Evolutionary conservation across 352 stramenopile genomes (phyloP).

Genomic region (Pythium insidiosum): DNA sequence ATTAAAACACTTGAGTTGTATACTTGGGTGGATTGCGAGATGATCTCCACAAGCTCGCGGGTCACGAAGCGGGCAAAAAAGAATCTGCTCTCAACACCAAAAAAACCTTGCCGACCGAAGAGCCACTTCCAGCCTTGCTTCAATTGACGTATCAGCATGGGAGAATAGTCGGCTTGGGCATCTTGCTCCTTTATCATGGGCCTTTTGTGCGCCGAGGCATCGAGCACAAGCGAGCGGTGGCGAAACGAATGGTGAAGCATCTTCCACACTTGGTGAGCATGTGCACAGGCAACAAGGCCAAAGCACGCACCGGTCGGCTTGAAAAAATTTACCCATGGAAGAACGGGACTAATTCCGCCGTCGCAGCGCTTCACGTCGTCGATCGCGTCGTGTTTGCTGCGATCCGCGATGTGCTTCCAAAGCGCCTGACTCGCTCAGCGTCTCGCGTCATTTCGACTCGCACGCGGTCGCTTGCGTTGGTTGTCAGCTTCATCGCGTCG

Average conservation of each 20-base stretch:
- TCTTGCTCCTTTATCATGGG: no score
- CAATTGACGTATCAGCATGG: no score
- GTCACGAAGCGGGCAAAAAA: conserved; percentile 21
- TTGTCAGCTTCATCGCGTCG: no score
- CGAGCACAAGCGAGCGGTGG: conserved; percentile 7
- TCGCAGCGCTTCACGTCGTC: no score
- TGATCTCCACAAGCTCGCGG: conserved; percentile 32
- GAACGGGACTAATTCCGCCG: no score
- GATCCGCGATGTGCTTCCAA: no score
- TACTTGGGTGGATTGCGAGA: conserved; percentile 27
- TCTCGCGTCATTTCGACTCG: no score
- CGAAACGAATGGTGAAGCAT: conserved; percentile 8
- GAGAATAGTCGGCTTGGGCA: no score
- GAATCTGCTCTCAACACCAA: conserved; percentile 26
- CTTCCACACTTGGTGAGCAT: conserved; percentile 3
- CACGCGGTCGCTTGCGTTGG: no score
- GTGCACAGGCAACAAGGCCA: background rate
- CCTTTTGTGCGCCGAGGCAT: background rate
- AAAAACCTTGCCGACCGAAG: conserved; percentile 17
- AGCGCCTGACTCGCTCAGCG: no score
- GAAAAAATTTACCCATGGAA: no score
- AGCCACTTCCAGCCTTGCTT: background rate
- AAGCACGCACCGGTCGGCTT: conserved; percentile 10
- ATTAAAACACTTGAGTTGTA: conserved; percentile 36
- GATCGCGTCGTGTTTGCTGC: no score